Evolutionary conservation across 2,329 filamentous ascomycete genomes (phyloP), one percentile per base, ranked within the genome.

Genomic region (Aspergillus puulaauensis): DNA sequence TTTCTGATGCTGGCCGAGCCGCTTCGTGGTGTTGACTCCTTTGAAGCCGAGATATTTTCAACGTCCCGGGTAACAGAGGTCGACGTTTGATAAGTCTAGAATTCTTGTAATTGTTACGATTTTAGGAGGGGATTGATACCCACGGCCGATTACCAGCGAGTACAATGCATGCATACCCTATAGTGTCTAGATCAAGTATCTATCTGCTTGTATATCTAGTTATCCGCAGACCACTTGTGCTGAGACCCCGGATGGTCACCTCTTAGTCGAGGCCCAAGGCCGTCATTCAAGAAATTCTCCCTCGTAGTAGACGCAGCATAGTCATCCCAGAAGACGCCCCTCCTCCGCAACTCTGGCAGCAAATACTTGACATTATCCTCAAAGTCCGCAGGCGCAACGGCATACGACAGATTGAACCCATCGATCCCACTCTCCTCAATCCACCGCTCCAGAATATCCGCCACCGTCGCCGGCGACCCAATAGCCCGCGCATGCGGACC

Each of bases 241-340:
- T 47, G 15, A 7, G 24, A 40, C 17, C 51, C 52, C 3, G 52
- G 52, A 58, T 58, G 47, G 3, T 49, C 52, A 45, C 48, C 47
- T 17, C 41, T 41, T 14, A 58, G 15, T 12, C 56, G 33, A 11
- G 57, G 21, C 21, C 53, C 53, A 1, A 17, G n/a, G 3, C 40
- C 50, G 24, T 49, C 57, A 6, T 45, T 27, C 5, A 56, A 54
- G 41, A 56, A 56, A 47, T 56, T 59, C 24, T 59, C 57, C 21
- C 59, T 21, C 14, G 35, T 52, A 6, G 56, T 54, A 21, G 52
- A 44, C 2, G 70, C 69, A 17, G 62, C 69, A 57, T 75, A 73
- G 47, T 73, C 70, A 6, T 67, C 66, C 73, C 72, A 73, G 62
- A 79, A 77, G 6, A 71, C 41, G 3, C 70, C 69, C 44, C 68